Percentiles rank a stretch among this genome's conserved stretches.
Evolutionary conservation across 345 rosid genomes (phyloP).

Genomic region (Jatropha curcas): DNA sequence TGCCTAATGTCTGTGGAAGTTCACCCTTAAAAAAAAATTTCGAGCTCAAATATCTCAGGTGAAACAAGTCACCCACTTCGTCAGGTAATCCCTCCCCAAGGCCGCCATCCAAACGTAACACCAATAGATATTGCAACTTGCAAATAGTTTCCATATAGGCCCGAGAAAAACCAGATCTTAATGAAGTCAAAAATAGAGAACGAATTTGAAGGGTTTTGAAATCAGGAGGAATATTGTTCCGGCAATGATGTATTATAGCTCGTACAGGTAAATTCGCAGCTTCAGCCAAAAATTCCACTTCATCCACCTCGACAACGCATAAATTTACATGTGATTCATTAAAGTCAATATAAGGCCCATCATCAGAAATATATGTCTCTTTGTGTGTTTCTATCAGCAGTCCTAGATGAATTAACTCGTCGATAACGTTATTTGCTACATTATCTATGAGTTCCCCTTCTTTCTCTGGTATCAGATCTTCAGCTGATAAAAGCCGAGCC

Average conservation of each 20-base stretch:
- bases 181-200: background rate
- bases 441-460: slow-evolving; percentile 3
- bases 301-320: background rate
- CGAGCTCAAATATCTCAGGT: slow-evolving; percentile 7
- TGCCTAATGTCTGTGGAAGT: slow-evolving; percentile 11
- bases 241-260: background rate
- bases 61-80: slow-evolving; percentile 15
- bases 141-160: slow-evolving; percentile 6
- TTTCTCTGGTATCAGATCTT: background rate
- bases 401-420: background rate
- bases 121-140: slow-evolving; percentile 2
- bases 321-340: background rate
- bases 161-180: background rate
- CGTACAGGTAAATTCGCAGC: background rate
- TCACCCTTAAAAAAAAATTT: background rate
- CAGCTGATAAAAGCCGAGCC: slow-evolving; percentile 3
- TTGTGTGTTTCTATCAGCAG: background rate
- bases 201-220: slow-evolving; percentile 1
- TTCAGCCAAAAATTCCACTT: background rate
- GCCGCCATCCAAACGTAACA: background rate
- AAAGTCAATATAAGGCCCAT: background rate
- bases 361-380: no score
- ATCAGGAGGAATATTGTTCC: background rate
- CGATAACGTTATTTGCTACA: background rate
- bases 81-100: slow-evolving; percentile 3